Evolutionary conservation across 306 rosid genomes (phyloP), one percentile per base, ranked within the genome.

Genomic region (Gleditsia sinensis): DNA sequence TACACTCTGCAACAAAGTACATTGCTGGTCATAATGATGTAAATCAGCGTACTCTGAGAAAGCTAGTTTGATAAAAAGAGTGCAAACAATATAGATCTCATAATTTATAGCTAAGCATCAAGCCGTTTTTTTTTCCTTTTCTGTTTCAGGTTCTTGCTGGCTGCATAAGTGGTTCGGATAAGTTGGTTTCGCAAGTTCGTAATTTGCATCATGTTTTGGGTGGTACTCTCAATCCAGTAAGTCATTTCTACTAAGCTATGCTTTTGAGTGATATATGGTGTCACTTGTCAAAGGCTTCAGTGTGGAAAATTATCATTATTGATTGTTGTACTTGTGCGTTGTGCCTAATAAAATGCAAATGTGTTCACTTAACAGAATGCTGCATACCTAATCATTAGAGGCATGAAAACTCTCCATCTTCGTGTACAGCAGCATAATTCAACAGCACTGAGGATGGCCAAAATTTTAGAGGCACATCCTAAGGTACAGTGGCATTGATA

Each of bases 21-120:
- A 81, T 94, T 67, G 93, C 88, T 60, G 98, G 98, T 60, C 98
- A 94, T 86, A 89, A 94, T 80, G 98, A 94, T 78, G 98, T 94
- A 87, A 80, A 88, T 70, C 51, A 36, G 71, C 67, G 13, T 65
- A 32, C 34, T 12, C n/a, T 34, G 42, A 13, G 53, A 68, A 56
- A 27, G 20, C 56, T 59, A 23, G 19, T 48, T 46, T 33, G 25
- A 64, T 28, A 28, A 36, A 51, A 79, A 14, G 12, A 74, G 17
- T 32, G 5, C 6, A 36, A 54, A 40, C 32, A 70, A 63, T 59
- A 43, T n/a, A 37, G 23, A 10, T 56, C 16, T 73, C 23, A 55
- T 61, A 21, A 21, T 19, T 43, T 63, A 30, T 17, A 17, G 57
- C 24, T 71, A 48, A 75, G 54, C 46, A 30, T 59, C 55, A 55